Evolutionary conservation across 2,329 filamentous ascomycete species (phyloP), one percentile per base, ranked within the genome.

Genomic region (Colletotrichum lindemuthianum): DNA sequence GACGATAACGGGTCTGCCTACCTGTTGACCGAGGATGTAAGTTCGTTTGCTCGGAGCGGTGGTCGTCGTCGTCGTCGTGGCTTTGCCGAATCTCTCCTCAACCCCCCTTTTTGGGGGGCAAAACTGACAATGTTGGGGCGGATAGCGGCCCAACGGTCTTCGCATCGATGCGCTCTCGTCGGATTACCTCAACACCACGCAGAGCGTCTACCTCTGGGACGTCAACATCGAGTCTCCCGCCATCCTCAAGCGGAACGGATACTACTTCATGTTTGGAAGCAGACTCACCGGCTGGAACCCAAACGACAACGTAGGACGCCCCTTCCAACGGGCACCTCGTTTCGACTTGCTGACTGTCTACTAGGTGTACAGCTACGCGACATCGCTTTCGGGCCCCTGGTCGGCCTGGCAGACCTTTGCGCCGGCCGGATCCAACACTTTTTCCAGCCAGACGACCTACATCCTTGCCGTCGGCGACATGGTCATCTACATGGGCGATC

Each of bases 251-350:
- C 81, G 82, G 13, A 79, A 83, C 16, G 84, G 81, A 1, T 81
- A 83, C 0, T 91, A 90, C 74, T 91, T 85, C 74, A 85, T 91
- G 77, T 90, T 91, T 70, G 88, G 84, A 3, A 88, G 84, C 2
- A 78, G 82, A 51, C 72, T 86, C 15, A 86, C 82, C 1, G 84
- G 84, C 4, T 88, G 85, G 86, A 77, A 84, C 63, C 77, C 88
- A 8, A 90, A 90, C 68, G 88, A 90, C 72, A 91, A 91, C 70
- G 80, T 84, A 54, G 7, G 44, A 60, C 68, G 1, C 4, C 41
- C 15, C 16, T 9, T 9, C 9, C 6, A 10, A 6, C 16, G n/a
- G 8, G 4, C 12, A 13, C 7, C 12, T 37, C 37, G 9, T 12
- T 9, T 37, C 16, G 13, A 48, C 10, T 6, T 43, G n/a, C 44